Evolutionary conservation across 108 stramenopile genomes (phyloP), one percentile per base, ranked within the genome.

Genomic region (Phaeodactylum tricornutum): DNA sequence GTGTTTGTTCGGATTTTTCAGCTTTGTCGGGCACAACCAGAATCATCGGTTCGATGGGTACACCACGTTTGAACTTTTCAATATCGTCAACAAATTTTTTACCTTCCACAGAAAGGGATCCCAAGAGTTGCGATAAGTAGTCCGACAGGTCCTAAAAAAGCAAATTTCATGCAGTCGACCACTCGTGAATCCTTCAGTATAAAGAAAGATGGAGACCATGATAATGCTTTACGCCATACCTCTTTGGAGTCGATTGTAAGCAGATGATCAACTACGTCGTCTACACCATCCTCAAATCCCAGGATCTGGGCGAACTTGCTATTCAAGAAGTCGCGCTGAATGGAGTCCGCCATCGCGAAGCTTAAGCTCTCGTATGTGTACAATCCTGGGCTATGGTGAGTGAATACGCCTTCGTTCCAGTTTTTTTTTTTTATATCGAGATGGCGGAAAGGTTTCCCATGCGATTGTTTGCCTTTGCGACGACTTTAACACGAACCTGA

Each of bases 201-300:
- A 4, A 39, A 24, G 27, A 38, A 7, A 41, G 21, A 8, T 50
- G 28, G 11, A 15, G 19, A 25, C 31, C 30, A 23, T 28, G 39
- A 0, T 15, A 45, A 2, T 16, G 33, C 29, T 16, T 29, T 20
- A 15, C 27, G 9, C 43, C 67, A 9, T 53, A 64, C 75, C 40
- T 72, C 71, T 42, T 46, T 49, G 15, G 67, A 69, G 25, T 72
- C 71, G 41, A 80, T 74, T 32, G 66, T 41, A 8, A 75, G 30
- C 6, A 80, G 50, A 57, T 74, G 78, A 9, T 75, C 74, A 44
- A 80, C 45, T 1, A 80, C 55, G 53, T 80, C 78, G 12, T 45
- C 29, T 3, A 59, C 73, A 1, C 69, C 73, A 29, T 75, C 67
- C 4, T 49, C 55, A 52, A 80, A 80, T 0, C 71, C 71, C 1